Conservation (phyloP, 345 rosid species). For the Turnera subulata region DNA sequence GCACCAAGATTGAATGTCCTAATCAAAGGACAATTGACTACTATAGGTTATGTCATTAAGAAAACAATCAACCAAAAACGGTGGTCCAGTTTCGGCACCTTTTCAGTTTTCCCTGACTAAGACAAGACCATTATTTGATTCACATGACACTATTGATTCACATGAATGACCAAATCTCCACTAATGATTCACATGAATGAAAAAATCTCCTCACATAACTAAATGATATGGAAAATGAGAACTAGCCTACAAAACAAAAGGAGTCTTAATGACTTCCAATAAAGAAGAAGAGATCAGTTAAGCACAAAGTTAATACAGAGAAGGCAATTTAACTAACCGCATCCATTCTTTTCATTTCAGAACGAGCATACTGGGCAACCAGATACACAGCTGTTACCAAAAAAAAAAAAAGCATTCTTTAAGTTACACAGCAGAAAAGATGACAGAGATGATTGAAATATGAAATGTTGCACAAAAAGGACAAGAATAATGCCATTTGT, state of each 20-base stretch:
- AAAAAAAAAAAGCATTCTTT: slow-evolving; percentile 12
- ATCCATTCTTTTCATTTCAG: slow-evolving; percentile 78
- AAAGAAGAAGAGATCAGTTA: background rate
- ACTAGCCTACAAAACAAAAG: background rate
- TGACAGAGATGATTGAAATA: slow-evolving; percentile 1
- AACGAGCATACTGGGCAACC: slow-evolving; percentile 87
- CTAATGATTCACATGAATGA: background rate
- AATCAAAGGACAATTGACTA: no score
- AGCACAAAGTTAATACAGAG: background rate
- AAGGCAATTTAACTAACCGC: slow-evolving; percentile 40
- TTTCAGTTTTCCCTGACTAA: no score
- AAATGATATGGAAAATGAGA: background rate
- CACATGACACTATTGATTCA: background rate
- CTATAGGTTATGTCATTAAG: no score
- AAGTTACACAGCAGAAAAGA: slow-evolving; percentile 23
- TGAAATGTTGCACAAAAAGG: background rate
- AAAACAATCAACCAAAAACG: no score
- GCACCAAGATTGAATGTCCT: no score
- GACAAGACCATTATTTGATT: no score
- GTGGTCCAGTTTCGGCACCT: no score
- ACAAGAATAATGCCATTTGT: no score
- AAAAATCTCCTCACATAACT: background rate
- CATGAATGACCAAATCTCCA: background rate
- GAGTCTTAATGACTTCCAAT: background rate
- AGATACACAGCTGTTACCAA: slow-evolving; percentile 62